Evolutionary conservation across 805 yeast genomes (phyloP).

Genomic region (Kuraishia piskuri): DNA sequence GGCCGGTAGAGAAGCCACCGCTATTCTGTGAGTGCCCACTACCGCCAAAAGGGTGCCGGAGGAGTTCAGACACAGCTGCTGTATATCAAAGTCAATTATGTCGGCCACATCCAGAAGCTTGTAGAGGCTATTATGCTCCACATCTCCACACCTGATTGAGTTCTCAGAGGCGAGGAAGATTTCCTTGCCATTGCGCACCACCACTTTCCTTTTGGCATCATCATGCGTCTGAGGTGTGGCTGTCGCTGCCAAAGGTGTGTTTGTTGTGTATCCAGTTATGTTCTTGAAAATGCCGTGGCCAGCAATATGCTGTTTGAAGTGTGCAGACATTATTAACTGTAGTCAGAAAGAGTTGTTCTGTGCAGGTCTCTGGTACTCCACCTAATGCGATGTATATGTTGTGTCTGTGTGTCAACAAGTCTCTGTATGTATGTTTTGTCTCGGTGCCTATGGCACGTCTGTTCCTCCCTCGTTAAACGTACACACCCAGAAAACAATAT

Average conservation of each 20-base stretch:
- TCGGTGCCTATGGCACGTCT: no score
- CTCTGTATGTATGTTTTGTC: no score
- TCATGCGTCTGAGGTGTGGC: no score
- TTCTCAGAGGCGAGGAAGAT: conserved; percentile 23
- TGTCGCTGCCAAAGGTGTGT: no score
- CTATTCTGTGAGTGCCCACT: conserved; percentile 15
- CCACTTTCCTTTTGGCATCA: not conserved
- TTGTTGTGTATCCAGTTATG: not conserved
- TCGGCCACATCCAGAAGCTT: conserved; percentile 11
- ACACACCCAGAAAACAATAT: no score
- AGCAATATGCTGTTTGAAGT: no score
- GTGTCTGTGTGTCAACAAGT: no score
- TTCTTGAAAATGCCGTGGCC: not conserved
- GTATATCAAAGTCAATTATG: conserved; percentile 13
- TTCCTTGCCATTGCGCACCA: conserved; percentile 9
- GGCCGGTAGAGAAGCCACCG: conserved; percentile 18
- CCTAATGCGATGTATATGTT: no score
- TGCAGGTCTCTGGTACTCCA: no score
- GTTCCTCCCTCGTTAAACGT: no score
- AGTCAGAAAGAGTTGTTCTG: no score
- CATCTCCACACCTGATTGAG: conserved; percentile 21
- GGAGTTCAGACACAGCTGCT: conserved; percentile 17
- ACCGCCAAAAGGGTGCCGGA: conserved; percentile 23
- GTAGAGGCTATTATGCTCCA: conserved; percentile 17
- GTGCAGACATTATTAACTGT: no score